Evolutionary conservation across 805 yeast genomes (phyloP).

Genomic region (Cyberlindnera americana): DNA sequence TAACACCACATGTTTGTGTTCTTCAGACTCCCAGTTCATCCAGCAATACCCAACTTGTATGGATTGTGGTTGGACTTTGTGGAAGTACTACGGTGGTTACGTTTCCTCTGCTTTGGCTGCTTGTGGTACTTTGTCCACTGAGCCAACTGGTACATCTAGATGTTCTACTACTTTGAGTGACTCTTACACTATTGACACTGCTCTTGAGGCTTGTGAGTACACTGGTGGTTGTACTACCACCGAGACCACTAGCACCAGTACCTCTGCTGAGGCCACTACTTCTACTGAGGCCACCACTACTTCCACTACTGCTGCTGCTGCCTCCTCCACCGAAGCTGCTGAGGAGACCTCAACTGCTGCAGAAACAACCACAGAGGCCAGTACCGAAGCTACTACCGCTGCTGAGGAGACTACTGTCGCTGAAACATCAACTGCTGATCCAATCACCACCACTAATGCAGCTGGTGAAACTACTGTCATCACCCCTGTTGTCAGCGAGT

Average conservation of each 20-base stretch:
- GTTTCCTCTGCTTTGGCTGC: conserved; percentile 28
- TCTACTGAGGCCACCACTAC: conserved; percentile 2
- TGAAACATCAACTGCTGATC: background rate
- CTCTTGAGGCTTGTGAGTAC: conserved; percentile 11
- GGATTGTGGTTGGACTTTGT: conserved; percentile 38
- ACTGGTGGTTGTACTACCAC: conserved; percentile 9
- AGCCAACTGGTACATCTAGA: conserved; percentile 27
- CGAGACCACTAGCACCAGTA: background rate
- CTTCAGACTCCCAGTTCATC: conserved; percentile 19
- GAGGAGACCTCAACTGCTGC: conserved; percentile 14
- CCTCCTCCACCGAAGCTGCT: conserved; percentile 15
- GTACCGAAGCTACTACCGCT: background rate
- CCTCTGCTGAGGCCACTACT: conserved; percentile 1
- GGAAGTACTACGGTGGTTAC: conserved; percentile 32
- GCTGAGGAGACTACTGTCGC: conserved; percentile 1
- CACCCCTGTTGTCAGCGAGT: too few relatives aligned
- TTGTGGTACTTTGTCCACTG: conserved; percentile 27
- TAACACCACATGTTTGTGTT: conserved; percentile 27
- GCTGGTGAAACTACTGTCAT: conserved; percentile 5
- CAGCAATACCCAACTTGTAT: conserved; percentile 28
- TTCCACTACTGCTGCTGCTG: conserved; percentile 1
- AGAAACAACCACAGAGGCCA: conserved; percentile 3
- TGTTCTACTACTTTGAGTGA: conserved; percentile 23
- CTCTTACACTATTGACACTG: conserved; percentile 16
- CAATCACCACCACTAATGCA: conserved; percentile 10